These are phyloP conservation scores for Dictyostelium firmibasis DNA, from an alignment of 78 protist genomes.

Conservation along the genomic window DNA sequence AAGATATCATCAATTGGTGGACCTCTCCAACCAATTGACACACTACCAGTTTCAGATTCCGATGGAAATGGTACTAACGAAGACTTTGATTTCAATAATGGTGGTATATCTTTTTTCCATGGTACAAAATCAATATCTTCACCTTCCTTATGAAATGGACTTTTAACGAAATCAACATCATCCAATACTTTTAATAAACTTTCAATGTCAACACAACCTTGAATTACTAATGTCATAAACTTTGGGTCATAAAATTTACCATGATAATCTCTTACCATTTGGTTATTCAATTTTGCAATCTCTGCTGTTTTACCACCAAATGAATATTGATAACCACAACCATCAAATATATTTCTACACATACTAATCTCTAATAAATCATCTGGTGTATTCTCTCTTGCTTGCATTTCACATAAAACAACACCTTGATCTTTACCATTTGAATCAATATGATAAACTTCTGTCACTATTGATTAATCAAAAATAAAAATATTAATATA, in stretches of 20 bases:
- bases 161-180: neutral
- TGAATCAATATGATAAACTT: slow-evolving; percentile 69
- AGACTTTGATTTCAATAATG: neutral
- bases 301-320: slow-evolving; percentile 64
- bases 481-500: neutral
- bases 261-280: slow-evolving; percentile 59
- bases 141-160: slow-evolving; percentile 15
- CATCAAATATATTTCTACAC: neutral
- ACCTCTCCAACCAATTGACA: slow-evolving; percentile 74
- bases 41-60: slow-evolving; percentile 40
- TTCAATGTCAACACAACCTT: slow-evolving; percentile 48
- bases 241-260: slow-evolving; percentile 68
- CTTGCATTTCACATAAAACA: slow-evolving; percentile 76
- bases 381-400: slow-evolving; percentile 59
- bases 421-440: slow-evolving; percentile 75
- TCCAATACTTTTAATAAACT: slow-evolving; percentile 27
- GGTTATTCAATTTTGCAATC: slow-evolving; percentile 24
- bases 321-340: slow-evolving; percentile 3
- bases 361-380: slow-evolving; percentile 23
- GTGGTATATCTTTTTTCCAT: slow-evolving; percentile 28
- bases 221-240: slow-evolving; percentile 37
- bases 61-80: slow-evolving; percentile 8
- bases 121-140: neutral
- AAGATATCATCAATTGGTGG: slow-evolving; percentile 13
- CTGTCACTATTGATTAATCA: slow-evolving; percentile 29